Conservation (phyloP, 176 grass and related monocot species). For the Lolium multiflorum region DNA sequence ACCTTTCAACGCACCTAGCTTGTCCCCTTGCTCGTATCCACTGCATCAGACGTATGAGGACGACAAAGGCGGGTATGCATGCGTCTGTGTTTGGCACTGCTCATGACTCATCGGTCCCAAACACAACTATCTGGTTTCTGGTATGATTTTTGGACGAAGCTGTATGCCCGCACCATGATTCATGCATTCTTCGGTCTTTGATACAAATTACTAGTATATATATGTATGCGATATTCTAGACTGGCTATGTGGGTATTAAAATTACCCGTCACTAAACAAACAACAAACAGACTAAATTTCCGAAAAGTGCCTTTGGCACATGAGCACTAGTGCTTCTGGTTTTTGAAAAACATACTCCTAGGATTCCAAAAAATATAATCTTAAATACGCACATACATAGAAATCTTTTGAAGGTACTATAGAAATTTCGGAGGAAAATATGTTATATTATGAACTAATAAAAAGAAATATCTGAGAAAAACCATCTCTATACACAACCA, state of each 20-base stretch:
- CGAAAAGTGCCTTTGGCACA: too few relatives aligned
- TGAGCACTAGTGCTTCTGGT: too few relatives aligned
- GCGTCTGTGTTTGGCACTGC: slow-evolving; percentile 23
- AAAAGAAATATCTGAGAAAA: too few relatives aligned
- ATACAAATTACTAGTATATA: neutral
- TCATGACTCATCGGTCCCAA: slow-evolving; percentile 27
- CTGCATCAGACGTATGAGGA: slow-evolving; percentile 32
- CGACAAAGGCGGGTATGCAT: neutral
- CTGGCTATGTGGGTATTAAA: neutral
- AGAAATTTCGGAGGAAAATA: too few relatives aligned
- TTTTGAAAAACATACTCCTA: too few relatives aligned
- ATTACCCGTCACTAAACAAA: neutral
- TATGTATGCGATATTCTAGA: neutral
- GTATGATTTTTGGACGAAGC: slow-evolving; percentile 6
- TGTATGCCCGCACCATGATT: neutral
- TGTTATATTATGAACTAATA: too few relatives aligned
- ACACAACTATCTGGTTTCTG: neutral
- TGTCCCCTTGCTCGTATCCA: slow-evolving; percentile 39
- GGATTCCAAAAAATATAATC: too few relatives aligned
- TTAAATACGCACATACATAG: too few relatives aligned
- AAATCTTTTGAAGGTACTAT: too few relatives aligned
- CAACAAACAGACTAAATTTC: neutral
- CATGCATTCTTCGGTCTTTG: slow-evolving; percentile 6
- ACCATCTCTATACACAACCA: too few relatives aligned
- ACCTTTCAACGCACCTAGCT: slow-evolving; percentile 34